Base-by-base conservation (phyloP, 2,329 filamentous ascomycete species). In the Fusarium keratoplasticum region DNA sequence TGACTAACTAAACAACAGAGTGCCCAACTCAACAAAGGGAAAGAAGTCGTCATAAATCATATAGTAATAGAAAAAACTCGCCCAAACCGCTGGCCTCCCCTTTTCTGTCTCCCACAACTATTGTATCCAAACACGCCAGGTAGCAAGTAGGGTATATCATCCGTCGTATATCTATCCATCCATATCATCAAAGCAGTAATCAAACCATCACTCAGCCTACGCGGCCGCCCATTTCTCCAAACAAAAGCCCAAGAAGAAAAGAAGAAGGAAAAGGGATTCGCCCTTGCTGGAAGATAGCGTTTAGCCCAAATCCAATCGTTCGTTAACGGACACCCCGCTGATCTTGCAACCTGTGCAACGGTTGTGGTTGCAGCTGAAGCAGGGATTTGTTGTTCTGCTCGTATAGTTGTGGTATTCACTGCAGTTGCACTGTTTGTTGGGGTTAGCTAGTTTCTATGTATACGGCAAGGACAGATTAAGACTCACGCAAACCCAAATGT, bases 401-500 rank as follows among this genome's bases (percentile, higher is more conserved):
- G 57, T 58, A 22, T 42, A 58, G 40, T 55, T 69, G 44, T 72
- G 69, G 9, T 65, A 64, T 10, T 57, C n/a, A 1, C 1, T 29
- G 22, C 80, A 81, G 7, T 52, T 25, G 55, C 73, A 78, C 79
- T 81, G 10, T 57, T 58, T 33, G 6, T n/a, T 11, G 20, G 10
- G 33, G 65, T 78, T 38, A 78, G 63, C 27, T 47, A 20, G 6
- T 14, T 31, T 22, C 11, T 13, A 7, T n/a, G 44, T 31, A 25
- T 35, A 6, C 61, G 36, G 20, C 61, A 35, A 22, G 60, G 25
- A 31, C 13, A 13, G 20, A 6, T 1, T 3, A 55, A 40, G 29
- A 78, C 81, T 80, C 74, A 82, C 81, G 36, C 81, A 82, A 47
- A 2, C 63, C 81, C 81, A 82, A 68, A 80, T 76, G 35, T 69